Base-by-base conservation (phyloP, 225 moss, liverwort and hornwort genomes). In the Bryum argenteum region DNA sequence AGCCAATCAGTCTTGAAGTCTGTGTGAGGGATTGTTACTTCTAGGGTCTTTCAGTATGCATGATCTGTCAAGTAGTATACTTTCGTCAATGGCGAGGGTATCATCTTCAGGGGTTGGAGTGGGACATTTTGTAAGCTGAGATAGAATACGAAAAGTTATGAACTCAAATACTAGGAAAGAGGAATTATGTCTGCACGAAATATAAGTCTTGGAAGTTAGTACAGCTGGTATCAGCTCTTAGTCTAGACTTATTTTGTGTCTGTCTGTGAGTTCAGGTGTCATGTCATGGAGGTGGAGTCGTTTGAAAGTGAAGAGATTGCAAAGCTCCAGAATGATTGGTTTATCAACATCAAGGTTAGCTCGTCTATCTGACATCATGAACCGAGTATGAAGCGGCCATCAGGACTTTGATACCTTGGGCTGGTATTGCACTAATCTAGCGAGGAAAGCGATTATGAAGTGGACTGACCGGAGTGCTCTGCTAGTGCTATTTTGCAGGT, bases 271-370 rank as follows among this genome's bases (percentile, higher is more conserved):
- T 43, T 57, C 86, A 98, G 97, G 97, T 98, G 98, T 70, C 98
- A 98, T 79, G 98, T 98, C 37, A 98, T 98, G 98, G 98, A 98
- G 80, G 94, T 90, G 78, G 98, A 98, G 79, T 92, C 94, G 22
- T 98, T 98, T 72, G 98, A 98, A 70, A 94, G 52, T 75, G 98
- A 94, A 68, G 89, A 92, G 74, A 80, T 98, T 47, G 94, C 98
- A 62, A 92, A 92, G 79, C 89, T 94, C 66, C 94, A 94, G 92
- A 98, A 98, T 75, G 91, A 94, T 24, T 89, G 81, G 91, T 98
- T 92, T 79, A 84, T 98, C 54, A 98, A 88, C 79, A 91, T 98
- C 60, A 98, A 98, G 89, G 98, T 90, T 44, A 45, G 63, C 60
- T 66, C 61, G 50, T 66, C 21, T 63, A 52, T 26, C 26, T 78